Conservation (phyloP, 805 yeast genomes). For the Yarrowia sp. region DNA sequence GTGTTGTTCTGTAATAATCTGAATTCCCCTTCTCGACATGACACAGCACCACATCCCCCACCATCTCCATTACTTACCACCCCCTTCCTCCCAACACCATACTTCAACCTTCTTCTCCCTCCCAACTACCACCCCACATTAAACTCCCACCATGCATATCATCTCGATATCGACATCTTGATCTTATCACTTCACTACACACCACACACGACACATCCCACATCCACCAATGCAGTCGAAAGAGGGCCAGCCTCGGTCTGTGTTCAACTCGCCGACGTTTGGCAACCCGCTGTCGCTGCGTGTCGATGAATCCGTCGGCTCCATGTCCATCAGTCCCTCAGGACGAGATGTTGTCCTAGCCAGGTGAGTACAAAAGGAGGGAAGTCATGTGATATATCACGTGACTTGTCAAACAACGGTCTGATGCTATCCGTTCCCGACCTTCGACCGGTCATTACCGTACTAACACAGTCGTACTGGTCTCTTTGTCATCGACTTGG, state of each 20-base stretch:
- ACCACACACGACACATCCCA: neutral
- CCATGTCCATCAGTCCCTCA: constrained; percentile 86
- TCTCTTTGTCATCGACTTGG: constrained; percentile 85
- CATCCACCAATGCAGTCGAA: constrained; percentile 21
- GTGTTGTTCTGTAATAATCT: too few species aligned
- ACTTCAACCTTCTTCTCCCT: neutral
- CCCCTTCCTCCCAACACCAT: neutral
- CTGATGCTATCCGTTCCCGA: too few species aligned
- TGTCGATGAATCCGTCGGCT: constrained; percentile 91
- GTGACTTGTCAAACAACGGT: neutral
- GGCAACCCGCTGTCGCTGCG: constrained; percentile 81
- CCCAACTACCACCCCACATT: neutral
- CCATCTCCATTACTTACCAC: neutral
- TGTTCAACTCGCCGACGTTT: constrained; percentile 58
- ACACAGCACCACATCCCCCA: too few species aligned
- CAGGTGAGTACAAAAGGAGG: constrained; percentile 51
- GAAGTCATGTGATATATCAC: neutral
- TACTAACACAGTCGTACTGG: constrained; percentile 65
- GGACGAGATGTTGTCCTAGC: constrained; percentile 95
- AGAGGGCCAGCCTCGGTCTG: constrained; percentile 37
- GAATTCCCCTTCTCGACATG: too few species aligned
- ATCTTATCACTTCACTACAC: neutral
- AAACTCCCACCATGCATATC: neutral
- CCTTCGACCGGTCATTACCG: too few species aligned
- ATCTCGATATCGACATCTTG: constrained; percentile 1